Evolutionary conservation across 2,329 filamentous ascomycete species (phyloP).

Genomic region (Xylaria polymorpha): DNA sequence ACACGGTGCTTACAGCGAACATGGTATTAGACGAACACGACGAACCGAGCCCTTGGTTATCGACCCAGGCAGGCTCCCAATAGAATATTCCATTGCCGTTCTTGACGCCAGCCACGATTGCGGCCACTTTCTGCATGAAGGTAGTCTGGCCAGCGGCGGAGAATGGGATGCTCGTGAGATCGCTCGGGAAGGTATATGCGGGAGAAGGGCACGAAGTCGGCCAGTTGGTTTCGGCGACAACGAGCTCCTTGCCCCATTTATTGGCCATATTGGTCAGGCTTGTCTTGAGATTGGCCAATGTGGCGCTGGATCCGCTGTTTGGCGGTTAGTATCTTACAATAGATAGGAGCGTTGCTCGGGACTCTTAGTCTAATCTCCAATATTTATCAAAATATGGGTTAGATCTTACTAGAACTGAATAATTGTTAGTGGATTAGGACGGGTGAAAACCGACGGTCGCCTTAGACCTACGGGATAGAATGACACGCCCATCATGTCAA

Average conservation of each 20-base stretch:
- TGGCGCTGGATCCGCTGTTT: constrained; percentile 62
- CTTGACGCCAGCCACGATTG: constrained; percentile 63
- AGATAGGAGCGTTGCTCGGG: neutral
- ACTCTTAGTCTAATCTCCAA: neutral
- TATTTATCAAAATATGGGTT: neutral
- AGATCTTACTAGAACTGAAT: constrained; percentile 38
- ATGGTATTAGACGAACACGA: constrained; percentile 73
- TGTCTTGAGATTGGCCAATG: constrained; percentile 65
- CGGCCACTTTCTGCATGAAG: constrained; percentile 70
- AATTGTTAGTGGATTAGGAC: constrained; percentile 3
- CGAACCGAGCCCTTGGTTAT: constrained; percentile 72
- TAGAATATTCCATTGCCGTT: constrained; percentile 74
- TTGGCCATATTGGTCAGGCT: constrained; percentile 69
- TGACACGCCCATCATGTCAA: constrained; percentile 77
- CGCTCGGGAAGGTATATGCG: constrained; percentile 67
- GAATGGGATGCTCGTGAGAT: constrained; percentile 70
- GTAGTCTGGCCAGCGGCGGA: constrained; percentile 70
- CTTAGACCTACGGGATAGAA: constrained; percentile 70
- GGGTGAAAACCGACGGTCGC: neutral
- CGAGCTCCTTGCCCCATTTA: constrained; percentile 72
- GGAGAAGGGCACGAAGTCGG: constrained; percentile 71
- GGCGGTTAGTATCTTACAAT: constrained; percentile 23
- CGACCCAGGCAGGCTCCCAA: constrained; percentile 79
- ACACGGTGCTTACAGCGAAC: constrained; percentile 56
- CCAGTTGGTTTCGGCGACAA: constrained; percentile 80